Evolutionary conservation across 2,329 filamentous ascomycete genomes (phyloP).

Genomic region (Cryoendolithus antarcticus): DNA sequence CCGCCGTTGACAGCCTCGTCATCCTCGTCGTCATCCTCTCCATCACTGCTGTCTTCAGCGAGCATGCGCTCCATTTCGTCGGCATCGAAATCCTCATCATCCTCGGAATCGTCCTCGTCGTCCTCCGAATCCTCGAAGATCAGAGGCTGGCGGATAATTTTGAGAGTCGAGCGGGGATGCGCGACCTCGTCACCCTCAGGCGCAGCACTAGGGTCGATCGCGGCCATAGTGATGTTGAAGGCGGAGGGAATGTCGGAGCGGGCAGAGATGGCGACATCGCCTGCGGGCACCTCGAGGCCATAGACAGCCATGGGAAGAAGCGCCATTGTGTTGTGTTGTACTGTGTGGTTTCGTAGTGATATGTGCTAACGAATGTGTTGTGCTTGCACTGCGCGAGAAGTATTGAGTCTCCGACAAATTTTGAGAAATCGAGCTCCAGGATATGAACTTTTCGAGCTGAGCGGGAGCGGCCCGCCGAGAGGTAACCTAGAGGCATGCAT

Average conservation of each 20-base stretch:
- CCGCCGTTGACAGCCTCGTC: conserved; percentile 65
- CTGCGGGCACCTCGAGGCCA: conserved; percentile 79
- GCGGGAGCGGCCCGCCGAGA: too few species aligned
- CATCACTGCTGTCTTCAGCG: conserved; percentile 45
- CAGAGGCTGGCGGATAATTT: conserved; percentile 65
- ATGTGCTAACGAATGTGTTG: conserved; percentile 1
- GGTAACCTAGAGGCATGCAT: too few species aligned
- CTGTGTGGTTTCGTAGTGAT: too few species aligned
- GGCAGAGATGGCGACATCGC: conserved; percentile 70
- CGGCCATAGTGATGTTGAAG: conserved; percentile 97
- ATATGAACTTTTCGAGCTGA: too few species aligned
- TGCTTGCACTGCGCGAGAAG: background rate
- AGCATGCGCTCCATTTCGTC: conserved; percentile 39
- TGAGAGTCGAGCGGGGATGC: conserved; percentile 71
- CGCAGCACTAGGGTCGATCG: conserved; percentile 77
- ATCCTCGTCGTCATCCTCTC: conserved; percentile 32
- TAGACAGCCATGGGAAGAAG: conserved; percentile 60
- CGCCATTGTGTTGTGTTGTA: conserved; percentile 11
- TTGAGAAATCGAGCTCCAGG: too few species aligned
- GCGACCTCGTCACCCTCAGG: conserved; percentile 29
- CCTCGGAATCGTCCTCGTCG: conserved; percentile 53
- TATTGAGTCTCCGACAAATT: too few species aligned
- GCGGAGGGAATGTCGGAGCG: conserved; percentile 68
- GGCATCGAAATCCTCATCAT: conserved; percentile 41
- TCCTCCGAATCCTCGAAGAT: conserved; percentile 33